Evolutionary conservation across 2,329 filamentous ascomycete genomes (phyloP), one percentile per base, ranked within the genome.

Genomic region (Venturiaceae sp.): DNA sequence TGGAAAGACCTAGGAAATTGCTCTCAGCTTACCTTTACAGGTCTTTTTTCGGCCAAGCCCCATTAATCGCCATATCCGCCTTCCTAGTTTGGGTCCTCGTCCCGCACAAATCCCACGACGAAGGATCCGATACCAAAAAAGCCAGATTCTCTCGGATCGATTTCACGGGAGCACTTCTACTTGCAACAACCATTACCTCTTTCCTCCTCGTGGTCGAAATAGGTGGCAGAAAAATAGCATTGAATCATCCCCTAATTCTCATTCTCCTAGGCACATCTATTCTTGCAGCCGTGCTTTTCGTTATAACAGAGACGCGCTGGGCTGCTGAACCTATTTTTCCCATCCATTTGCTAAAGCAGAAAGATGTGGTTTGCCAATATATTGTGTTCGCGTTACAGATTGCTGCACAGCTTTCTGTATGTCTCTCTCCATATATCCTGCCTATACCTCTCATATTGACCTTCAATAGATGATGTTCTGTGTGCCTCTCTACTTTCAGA

Each of bases 401-500:
- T 0, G 75, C 77, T 1, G 81, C 83, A 0, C 86, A 89, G 64
- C 68, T 83, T 8, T 79, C 77, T 1, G 77, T 83, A 64, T 63
- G 75, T 67, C 6, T 56, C 1, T 14, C 30, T 6, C 21, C 57
- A 16, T 5, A 46, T 50, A 14, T 16, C 2, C 3, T 19, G 2
- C 19, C 16, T 14, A 11, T 23, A 32, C 7, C 5, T 7, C 34
- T 37, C 13, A 21, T 8, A 41, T 44, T 36, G 36, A 57, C 19
- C 1, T 2, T 11, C 19, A 21, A 36, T 14, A 59, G 55, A 21
- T 60, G 37, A 62, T 60, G 55, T 60, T 55, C 21, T 58, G 23
- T 19, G 33, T 59, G 0, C 86, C 86, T 0, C 69, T 89, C 0
- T 89, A 89, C 69, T 90, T 89, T 62, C 83, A 87, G 59, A 79